Base-by-base conservation (phyloP, 257 asterid species). In the Salvia rosmarinus region DNA sequence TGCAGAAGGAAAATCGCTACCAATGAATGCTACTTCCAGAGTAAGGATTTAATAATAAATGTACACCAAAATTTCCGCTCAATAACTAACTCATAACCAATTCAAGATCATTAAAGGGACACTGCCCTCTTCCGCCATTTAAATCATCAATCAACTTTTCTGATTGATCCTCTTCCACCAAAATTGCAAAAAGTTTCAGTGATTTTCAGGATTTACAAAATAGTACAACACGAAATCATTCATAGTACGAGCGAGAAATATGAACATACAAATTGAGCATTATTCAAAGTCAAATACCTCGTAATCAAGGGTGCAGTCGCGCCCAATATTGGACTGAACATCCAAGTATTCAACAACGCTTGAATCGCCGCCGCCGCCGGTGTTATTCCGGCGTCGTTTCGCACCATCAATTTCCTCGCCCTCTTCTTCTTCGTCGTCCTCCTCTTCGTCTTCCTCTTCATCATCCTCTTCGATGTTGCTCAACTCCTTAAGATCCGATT, bases 301-400 rank as follows among this genome's bases (percentile, higher is more conserved):
- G 67, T 64, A 76, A 70, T 93, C 98, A 67, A 93, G 94, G 52
- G 97, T 86, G 82, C 87, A 86, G 74, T 93, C 97, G 46, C 85
- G 92, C 66, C 98, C 97, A 69, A 93, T 87, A 28, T 80, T 84
- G 71, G 97, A 77, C 21, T 74, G 86, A 64, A 90, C 85, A 32
- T 90, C 88, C 78, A 80, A 75, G 65, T 74, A 81, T 5, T 85
- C 88, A 13, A 79, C 91, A 5, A 14, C 72, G 32, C 63, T 60
- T 5, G 44, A 20, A 39, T 69, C 78, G 34, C 40, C 67, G 51
- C 50, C 52, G 10, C 35, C 16, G 21, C 19, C 46, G 34, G 16
- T 52, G 65, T 21, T 73, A 64, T 42, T 68, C 28, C 71, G 73
- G 17, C 75, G 81, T 35, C 77, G 77, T 28, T 61, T 74, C 35